A percentile compares a stretch with the other conserved stretches of the same genome.
phyloP scores from a whole-genome alignment of 1,139 yeast species.

The Suhomyces coccinellae region DNA sequence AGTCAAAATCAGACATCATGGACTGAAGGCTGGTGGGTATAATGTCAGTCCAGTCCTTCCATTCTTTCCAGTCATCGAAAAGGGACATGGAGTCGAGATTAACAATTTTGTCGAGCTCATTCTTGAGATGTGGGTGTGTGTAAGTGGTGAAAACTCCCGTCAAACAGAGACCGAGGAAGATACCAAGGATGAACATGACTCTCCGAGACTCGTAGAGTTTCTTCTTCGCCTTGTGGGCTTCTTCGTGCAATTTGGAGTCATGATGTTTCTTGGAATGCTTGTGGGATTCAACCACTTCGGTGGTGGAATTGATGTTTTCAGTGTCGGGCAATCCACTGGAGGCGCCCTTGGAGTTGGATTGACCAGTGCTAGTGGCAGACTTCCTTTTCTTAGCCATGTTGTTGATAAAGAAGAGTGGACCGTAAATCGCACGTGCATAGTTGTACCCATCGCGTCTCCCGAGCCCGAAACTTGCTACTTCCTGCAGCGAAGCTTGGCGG shows the following conservation, averaged over 20 bases:
- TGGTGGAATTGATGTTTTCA: neutral
- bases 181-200: conserved; percentile 55
- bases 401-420: neutral
- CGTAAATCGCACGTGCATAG: neutral
- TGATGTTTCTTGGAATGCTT: neutral
- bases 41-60: conserved; percentile 56
- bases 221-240: conserved; percentile 12
- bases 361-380: conserved; percentile 1
- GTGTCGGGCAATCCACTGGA: neutral
- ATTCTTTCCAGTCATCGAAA: conserved; percentile 34
- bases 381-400: conserved; percentile 7
- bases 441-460: neutral
- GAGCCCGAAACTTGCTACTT: neutral
- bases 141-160: conserved; percentile 64
- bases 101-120: conserved; percentile 55
- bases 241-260: conserved; percentile 3
- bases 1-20: conserved; percentile 58
- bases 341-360: neutral
- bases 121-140: conserved; percentile 40
- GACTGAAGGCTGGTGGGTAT: conserved; percentile 67
- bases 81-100: conserved; percentile 54
- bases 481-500: neutral
- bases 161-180: conserved; percentile 63
- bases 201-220: conserved; percentile 40
- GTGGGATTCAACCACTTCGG: neutral